Evolutionary conservation across 345 rosid genomes (phyloP), one percentile per base, ranked within the genome.

Genomic region (Raphanus sativus): DNA sequence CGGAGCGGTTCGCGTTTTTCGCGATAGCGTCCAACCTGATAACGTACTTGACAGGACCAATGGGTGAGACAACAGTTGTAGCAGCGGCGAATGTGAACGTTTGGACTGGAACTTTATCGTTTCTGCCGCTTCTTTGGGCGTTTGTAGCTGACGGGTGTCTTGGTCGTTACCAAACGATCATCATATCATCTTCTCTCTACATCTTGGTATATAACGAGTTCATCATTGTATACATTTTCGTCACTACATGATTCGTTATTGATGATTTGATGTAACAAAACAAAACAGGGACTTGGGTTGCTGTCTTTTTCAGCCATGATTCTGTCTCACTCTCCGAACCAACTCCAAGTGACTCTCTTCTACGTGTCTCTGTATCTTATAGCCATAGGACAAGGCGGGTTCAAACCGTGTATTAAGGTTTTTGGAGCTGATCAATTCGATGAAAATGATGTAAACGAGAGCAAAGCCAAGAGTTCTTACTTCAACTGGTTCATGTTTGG

Each of bases 401-500:
- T 84, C 81, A 89, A 88, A 73, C 97, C 96, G 15, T 89, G 96
- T 63, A 89, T 86, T 26, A 90, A 87, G 65, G 91, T 89, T 12
- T 92, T 92, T 71, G 96, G 42, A 36, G 42, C 42, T 8, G 42
- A 36, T 74, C 97, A 92, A 48, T 90, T 92, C 70, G 91, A 90
- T 13, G 81, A 77, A 42, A 67, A 84, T 42, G 84, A 86, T 67
- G 82, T 85, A 6, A 71, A 73, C 63, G 91, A 90, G 62, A 24
- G 76, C 24, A 78, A 70, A 67, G 81, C 83, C 34, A 89, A 85
- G 59, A 90, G 92, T 78, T 87, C 85, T 28, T 90, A 86, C 83
- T 92, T 92, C 77, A 92, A 92, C 65, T 89, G 96, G 98, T 90
- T 89, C 85, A 82, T 83, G 73, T 36, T 92, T 74, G 85, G 87